Conservation (phyloP, 768 basidiomycete genomes). For the Psilocybe tampanensis region DNA sequence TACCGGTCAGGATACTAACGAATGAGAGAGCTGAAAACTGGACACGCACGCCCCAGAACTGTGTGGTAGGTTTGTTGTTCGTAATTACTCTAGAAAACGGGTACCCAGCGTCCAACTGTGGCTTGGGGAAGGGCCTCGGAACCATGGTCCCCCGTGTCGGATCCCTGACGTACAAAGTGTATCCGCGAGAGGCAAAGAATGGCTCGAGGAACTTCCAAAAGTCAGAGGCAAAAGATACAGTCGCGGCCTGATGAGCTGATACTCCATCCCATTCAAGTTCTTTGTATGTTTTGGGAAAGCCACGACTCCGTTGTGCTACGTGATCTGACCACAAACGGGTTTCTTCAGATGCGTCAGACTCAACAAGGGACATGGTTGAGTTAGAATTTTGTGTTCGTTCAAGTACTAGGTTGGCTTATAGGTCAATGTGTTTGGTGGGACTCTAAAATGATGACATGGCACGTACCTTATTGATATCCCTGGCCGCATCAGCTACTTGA, state of each 20-base stretch:
- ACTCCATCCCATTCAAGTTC: background rate
- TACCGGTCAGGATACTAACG: too few relatives aligned
- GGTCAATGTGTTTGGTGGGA: too few relatives aligned
- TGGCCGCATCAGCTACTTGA: too few relatives aligned
- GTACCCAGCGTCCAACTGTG: background rate
- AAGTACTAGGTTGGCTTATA: too few relatives aligned
- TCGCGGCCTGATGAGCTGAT: background rate
- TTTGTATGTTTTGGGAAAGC: background rate
- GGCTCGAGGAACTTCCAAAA: constrained; percentile 22
- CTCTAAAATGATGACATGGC: too few relatives aligned
- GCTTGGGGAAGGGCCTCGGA: background rate
- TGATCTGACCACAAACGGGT: too few relatives aligned
- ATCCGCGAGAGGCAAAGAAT: constrained; percentile 18
- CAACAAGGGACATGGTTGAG: too few relatives aligned
- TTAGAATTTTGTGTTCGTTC: too few relatives aligned
- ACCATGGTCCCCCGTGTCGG: background rate
- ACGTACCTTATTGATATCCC: too few relatives aligned
- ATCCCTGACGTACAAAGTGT: constrained; percentile 1
- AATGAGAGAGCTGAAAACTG: background rate
- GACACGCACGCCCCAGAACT: background rate
- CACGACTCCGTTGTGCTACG: too few relatives aligned
- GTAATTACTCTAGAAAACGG: constrained; percentile 7
- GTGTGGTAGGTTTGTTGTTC: background rate
- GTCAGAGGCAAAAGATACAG: background rate
- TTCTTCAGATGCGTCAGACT: too few relatives aligned